Conservation (phyloP, 2,329 filamentous ascomycete species). For the Monascus ruber region DNA sequence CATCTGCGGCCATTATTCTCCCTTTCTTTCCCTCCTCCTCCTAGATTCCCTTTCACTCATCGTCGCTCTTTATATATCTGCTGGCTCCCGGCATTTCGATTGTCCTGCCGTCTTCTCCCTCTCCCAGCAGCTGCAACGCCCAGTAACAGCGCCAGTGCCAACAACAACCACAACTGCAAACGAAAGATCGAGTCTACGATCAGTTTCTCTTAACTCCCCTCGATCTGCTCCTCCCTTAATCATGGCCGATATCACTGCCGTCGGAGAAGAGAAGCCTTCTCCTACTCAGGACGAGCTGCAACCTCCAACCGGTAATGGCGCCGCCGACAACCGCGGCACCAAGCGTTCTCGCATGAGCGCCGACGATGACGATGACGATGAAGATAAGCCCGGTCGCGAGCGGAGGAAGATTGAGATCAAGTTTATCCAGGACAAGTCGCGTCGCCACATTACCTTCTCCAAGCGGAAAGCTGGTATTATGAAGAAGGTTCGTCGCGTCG, state of each 20-base stretch:
- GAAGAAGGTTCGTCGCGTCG: slow-evolving; percentile 3
- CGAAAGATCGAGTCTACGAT: background rate
- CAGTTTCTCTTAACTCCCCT: slow-evolving; percentile 1
- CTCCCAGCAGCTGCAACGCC: too few species aligned
- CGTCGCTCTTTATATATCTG: background rate
- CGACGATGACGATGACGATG: slow-evolving; percentile 94
- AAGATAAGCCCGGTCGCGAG: slow-evolving; percentile 95
- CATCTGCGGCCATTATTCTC: slow-evolving; percentile 2
- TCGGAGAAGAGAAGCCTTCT: slow-evolving; percentile 63
- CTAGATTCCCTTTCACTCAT: background rate
- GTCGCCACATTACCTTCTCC: slow-evolving; percentile 97
- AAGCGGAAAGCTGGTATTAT: slow-evolving; percentile 76
- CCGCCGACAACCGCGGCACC: slow-evolving; percentile 65
- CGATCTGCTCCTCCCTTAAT: slow-evolving; percentile 6
- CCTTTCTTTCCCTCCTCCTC: slow-evolving; percentile 1
- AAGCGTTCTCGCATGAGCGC: slow-evolving; percentile 75
- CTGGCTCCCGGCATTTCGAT: background rate
- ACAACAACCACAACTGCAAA: background rate
- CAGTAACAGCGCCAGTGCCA: background rate
- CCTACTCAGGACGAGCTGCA: slow-evolving; percentile 62
- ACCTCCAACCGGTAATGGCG: slow-evolving; percentile 54
- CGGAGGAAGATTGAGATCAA: slow-evolving; percentile 99
- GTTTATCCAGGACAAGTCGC: slow-evolving; percentile 99
- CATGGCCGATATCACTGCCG: slow-evolving; percentile 72
- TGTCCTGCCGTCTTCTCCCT: background rate